A percentile compares a stretch with the other conserved stretches of the same genome.
Conservation (phyloP, 768 basidiomycete genomes). For the Mycena olivaceomarginata region DNA sequence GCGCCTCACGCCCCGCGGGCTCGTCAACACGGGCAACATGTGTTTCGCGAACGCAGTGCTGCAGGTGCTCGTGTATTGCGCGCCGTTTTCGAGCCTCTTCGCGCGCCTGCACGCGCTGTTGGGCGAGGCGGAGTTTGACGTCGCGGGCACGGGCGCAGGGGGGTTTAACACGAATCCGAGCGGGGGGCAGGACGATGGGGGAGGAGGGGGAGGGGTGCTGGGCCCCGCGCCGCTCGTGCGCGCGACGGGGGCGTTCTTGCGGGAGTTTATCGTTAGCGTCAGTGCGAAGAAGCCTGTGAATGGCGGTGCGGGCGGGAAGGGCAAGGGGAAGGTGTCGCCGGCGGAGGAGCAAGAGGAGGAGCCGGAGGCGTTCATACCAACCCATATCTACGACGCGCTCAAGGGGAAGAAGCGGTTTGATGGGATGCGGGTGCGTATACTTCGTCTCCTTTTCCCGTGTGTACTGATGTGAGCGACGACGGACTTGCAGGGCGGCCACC, state of each 20-base stretch:
- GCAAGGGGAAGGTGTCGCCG: conserved; percentile 61
- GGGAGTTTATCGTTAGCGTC: conserved; percentile 74
- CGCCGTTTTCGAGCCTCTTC: too few relatives aligned
- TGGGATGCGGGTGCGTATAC: conserved; percentile 85
- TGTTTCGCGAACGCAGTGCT: conserved; percentile 98
- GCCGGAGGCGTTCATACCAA: conserved; percentile 87
- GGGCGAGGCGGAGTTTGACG: too few relatives aligned
- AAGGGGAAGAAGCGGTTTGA: conserved; percentile 96
- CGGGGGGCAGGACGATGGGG: too few relatives aligned
- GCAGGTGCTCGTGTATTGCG: conserved; percentile 60
- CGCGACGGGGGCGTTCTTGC: conserved; percentile 84
- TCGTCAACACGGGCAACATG: conserved; percentile 97
- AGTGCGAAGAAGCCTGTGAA: conserved; percentile 50
- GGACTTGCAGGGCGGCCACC: conserved; percentile 83
- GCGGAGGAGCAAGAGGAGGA: conserved; percentile 69
- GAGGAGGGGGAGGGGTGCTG: too few relatives aligned
- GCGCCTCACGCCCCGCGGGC: conserved; percentile 75
- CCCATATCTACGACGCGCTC: conserved; percentile 93
- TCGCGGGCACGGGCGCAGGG: too few relatives aligned
- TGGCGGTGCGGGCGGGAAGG: conserved; percentile 46
- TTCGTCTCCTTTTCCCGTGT: not conserved
- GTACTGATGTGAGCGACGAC: not conserved
- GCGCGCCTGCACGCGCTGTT: too few relatives aligned
- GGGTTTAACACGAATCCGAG: too few relatives aligned
- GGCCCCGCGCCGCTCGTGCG: conserved; percentile 73